phyloP scores from a whole-genome alignment of 202 grass and related monocot genomes.

The Setaria viridis region DNA sequence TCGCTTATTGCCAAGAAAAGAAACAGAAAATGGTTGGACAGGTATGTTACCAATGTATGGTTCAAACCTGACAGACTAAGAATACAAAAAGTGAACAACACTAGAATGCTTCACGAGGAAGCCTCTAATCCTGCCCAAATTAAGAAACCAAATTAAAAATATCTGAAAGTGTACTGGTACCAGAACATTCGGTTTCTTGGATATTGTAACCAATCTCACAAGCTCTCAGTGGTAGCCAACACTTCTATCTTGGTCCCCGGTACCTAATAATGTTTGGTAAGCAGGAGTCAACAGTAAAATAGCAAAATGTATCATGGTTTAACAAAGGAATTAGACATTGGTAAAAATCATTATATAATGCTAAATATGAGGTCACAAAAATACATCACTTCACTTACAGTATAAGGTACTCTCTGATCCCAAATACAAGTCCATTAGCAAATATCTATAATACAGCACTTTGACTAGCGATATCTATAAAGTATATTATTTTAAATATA shows the following conservation, averaged over 20 bases:
- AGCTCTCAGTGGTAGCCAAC: constrained; percentile 27
- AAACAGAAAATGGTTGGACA: constrained; percentile 28
- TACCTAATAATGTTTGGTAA: constrained; percentile 51
- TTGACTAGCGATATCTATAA: background rate
- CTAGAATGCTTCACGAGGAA: constrained; percentile 31
- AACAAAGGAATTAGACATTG: constrained; percentile 28
- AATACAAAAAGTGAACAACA: constrained; percentile 42
- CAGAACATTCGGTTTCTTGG: constrained; percentile 36
- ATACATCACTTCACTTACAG: background rate
- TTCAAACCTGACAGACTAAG: constrained; percentile 35
- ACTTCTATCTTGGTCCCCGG: constrained; percentile 36
- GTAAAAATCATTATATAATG: background rate
- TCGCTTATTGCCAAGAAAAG: constrained; percentile 28
- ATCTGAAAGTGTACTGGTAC: constrained; percentile 38
- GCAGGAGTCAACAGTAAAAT: constrained; percentile 17
- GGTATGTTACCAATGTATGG: constrained; percentile 14
- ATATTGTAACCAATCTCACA: constrained; percentile 34
- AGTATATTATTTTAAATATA: background rate
- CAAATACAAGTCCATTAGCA: background rate
- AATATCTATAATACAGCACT: background rate
- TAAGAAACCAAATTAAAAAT: constrained; percentile 41
- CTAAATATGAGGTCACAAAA: constrained; percentile 30
- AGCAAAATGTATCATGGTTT: constrained; percentile 30
- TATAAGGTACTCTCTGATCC: background rate
- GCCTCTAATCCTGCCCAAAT: constrained; percentile 16